Evolutionary conservation across 352 stramenopile species (phyloP).

Genomic region (Globisporangium lucens): DNA sequence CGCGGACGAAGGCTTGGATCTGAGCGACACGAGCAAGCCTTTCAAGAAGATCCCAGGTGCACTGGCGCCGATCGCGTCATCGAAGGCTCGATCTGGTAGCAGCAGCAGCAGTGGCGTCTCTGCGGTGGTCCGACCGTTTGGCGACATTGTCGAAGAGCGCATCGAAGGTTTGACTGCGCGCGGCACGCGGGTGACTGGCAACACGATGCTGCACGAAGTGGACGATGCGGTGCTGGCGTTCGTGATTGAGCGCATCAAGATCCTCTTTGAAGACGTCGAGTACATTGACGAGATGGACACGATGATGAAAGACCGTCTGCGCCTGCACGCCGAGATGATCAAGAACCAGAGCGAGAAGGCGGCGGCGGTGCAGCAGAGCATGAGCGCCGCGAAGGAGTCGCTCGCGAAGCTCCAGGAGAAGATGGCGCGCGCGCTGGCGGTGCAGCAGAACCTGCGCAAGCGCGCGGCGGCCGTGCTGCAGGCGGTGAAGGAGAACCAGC

Average conservation of each 20-base stretch:
- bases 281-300: slow-evolving; percentile 75
- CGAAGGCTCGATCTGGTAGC: slow-evolving; percentile 20
- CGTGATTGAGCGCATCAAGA: slow-evolving; percentile 27
- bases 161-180: slow-evolving; percentile 34
- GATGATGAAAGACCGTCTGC: slow-evolving; percentile 53
- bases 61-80: slow-evolving; percentile 47
- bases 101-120: slow-evolving; percentile 15
- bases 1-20: slow-evolving; percentile 7
- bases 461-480: slow-evolving; percentile 74
- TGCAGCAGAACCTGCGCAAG: slow-evolving; percentile 73
- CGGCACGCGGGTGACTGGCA: slow-evolving; percentile 58
- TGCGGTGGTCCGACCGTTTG: slow-evolving; percentile 40
- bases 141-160: slow-evolving; percentile 63
- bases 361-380: slow-evolving; percentile 32
- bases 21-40: slow-evolving; percentile 11
- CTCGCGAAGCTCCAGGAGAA: slow-evolving; percentile 50
- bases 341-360: slow-evolving; percentile 48
- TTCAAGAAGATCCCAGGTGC: slow-evolving; percentile 49
- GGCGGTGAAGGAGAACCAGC: slow-evolving; percentile 81
- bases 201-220: slow-evolving; percentile 57
- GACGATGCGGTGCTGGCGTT: slow-evolving; percentile 73
- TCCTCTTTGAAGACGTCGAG: slow-evolving; percentile 73
- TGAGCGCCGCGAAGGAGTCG: slow-evolving; percentile 28
- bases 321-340: slow-evolving; percentile 60
- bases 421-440: slow-evolving; percentile 53